A percentile compares a stretch with the other conserved stretches of the same genome.
Evolutionary conservation across 2,329 filamentous ascomycete genomes (phyloP).

Genomic region (Claviceps maximensis): DNA sequence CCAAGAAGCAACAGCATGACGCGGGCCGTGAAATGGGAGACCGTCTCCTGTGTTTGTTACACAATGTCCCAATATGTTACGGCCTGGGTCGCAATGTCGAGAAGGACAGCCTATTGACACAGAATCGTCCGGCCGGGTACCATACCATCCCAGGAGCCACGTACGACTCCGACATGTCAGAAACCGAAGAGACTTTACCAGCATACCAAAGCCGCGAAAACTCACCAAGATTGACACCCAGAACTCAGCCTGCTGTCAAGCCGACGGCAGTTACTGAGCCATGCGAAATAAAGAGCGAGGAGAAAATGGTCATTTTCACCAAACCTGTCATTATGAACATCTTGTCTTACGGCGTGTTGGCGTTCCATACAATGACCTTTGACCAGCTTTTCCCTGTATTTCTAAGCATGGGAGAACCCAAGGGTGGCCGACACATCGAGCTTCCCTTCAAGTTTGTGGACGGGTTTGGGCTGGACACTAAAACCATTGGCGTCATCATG

Average conservation of each 20-base stretch:
- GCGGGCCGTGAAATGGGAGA: constrained; percentile 63
- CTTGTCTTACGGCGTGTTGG: constrained; percentile 78
- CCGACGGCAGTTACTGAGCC: not conserved
- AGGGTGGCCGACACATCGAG: constrained; percentile 32
- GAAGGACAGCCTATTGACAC: constrained; percentile 49
- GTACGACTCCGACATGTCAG: constrained; percentile 1
- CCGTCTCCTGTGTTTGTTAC: constrained; percentile 44
- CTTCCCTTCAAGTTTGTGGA: constrained; percentile 83
- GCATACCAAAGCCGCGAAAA: constrained; percentile 52
- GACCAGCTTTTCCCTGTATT: constrained; percentile 91
- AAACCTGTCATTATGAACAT: constrained; percentile 78
- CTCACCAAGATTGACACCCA: constrained; percentile 33
- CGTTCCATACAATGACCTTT: constrained; percentile 94
- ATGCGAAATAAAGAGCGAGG: constrained; percentile 4
- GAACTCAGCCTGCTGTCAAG: constrained; percentile 11
- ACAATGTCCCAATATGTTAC: constrained; percentile 18
- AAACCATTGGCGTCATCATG: constrained; percentile 76
- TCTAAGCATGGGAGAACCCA: constrained; percentile 52
- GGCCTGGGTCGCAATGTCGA: constrained; percentile 31
- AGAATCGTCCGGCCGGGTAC: constrained; percentile 52
- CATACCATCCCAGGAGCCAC: constrained; percentile 24
- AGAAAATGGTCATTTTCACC: constrained; percentile 53
- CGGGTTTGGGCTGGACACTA: constrained; percentile 72
- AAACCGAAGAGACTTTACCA: constrained; percentile 46
- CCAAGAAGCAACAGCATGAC: constrained; percentile 66